Conservation (phyloP, 2,329 filamentous ascomycete species). For the Biscogniauxia marginata region DNA sequence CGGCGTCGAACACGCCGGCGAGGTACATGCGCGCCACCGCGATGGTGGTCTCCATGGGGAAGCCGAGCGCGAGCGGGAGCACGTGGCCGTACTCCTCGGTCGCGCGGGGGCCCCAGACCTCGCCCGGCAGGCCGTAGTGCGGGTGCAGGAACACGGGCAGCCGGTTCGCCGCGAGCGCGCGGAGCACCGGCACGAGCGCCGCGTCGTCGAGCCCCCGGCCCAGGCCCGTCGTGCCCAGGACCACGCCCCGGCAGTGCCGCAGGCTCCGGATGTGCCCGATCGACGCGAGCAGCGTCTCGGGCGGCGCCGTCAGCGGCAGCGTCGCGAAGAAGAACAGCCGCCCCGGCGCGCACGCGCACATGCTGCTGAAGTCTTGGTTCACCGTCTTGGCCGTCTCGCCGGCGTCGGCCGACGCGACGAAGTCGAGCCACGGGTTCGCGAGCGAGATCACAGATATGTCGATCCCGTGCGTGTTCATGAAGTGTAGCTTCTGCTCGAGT, state of each 20-base stretch:
- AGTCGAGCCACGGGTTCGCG: conserved; percentile 94
- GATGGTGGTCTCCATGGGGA: conserved; percentile 91
- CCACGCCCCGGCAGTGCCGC: conserved; percentile 75
- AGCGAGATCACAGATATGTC: conserved; percentile 82
- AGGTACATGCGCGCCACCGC: conserved; percentile 84
- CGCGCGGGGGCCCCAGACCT: conserved; percentile 73
- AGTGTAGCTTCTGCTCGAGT: conserved; percentile 74
- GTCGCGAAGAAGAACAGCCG: conserved; percentile 81
- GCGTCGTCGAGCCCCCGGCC: conserved; percentile 80
- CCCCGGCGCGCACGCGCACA: conserved; percentile 65
- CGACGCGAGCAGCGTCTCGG: conserved; percentile 60
- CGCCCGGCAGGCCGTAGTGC: conserved; percentile 81
- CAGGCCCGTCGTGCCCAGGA: conserved; percentile 81
- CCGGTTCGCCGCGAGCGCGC: conserved; percentile 61
- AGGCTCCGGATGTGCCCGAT: conserved; percentile 62
- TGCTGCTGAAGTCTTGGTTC: conserved; percentile 73
- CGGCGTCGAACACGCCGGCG: conserved; percentile 79
- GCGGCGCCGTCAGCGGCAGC: conserved; percentile 70
- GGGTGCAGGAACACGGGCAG: conserved; percentile 83
- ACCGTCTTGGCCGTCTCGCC: conserved; percentile 62
- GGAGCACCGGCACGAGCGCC: conserved; percentile 68
- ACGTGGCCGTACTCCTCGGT: conserved; percentile 78
- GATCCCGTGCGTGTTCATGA: conserved; percentile 85
- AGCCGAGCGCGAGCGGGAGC: conserved; percentile 79
- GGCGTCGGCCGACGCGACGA: conserved; percentile 62